A percentile compares a stretch with the other conserved stretches of the same genome.
phyloP scores from a whole-genome alignment of 768 basidiomycete genomes.

The Tremella mesenterica region DNA sequence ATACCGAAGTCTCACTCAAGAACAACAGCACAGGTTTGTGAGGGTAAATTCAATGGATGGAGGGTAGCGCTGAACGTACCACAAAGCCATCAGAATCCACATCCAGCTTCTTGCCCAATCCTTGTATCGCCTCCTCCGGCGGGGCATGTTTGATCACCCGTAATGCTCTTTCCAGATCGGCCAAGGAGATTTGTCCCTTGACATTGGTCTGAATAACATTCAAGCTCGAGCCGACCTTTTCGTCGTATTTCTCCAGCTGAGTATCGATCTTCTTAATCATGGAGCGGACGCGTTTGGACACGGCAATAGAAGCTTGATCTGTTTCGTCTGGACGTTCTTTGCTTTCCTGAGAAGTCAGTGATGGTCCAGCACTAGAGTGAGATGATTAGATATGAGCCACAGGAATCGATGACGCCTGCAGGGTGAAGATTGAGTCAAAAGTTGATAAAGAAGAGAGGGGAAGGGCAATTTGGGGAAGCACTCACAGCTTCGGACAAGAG shows the following conservation, averaged over 20 bases:
- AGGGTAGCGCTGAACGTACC: constrained; percentile 46
- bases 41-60: accelerated
- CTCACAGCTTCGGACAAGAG: constrained; percentile 72
- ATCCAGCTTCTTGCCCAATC: constrained; percentile 85
- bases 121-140: constrained; percentile 75
- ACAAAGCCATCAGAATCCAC: constrained; percentile 94
- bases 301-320: constrained; percentile 53
- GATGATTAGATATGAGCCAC: no score
- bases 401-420: no score
- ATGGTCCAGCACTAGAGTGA: constrained; percentile 41
- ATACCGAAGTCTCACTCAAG: no score
- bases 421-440: no score
- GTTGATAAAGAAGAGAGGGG: no score
- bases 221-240: constrained; percentile 49
- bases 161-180: constrained; percentile 81
- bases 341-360: constrained; percentile 34
- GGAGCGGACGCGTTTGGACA: constrained; percentile 87
- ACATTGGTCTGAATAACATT: constrained; percentile 45
- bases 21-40: no score
- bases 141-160: constrained; percentile 89
- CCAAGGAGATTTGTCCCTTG: constrained; percentile 71
- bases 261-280: constrained; percentile 94
- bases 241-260: constrained; percentile 86
- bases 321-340: constrained; percentile 42
- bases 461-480: not conserved